Evolutionary conservation across 2,329 filamentous ascomycete genomes (phyloP).

Genomic region (Exophiala mesophila): DNA sequence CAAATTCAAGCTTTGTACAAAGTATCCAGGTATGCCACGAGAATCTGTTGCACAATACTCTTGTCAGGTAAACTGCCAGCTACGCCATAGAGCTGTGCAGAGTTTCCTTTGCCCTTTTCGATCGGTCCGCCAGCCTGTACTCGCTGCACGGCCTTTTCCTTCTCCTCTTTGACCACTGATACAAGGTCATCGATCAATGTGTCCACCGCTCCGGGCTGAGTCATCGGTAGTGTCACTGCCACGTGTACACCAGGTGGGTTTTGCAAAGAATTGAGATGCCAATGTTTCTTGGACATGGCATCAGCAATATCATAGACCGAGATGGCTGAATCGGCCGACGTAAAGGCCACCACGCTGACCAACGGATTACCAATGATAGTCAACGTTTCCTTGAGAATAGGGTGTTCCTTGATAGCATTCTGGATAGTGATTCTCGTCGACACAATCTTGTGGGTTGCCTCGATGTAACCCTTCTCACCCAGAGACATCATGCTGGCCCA

Average conservation of each 20-base stretch:
- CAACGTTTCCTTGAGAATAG: slow-evolving; percentile 66
- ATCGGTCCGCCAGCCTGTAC: slow-evolving; percentile 31
- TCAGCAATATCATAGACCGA: slow-evolving; percentile 95
- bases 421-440: slow-evolving; percentile 79
- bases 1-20: slow-evolving; percentile 78
- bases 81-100: slow-evolving; percentile 87
- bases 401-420: slow-evolving; percentile 64
- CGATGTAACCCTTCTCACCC: slow-evolving; percentile 82
- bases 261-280: slow-evolving; percentile 95
- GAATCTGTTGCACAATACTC: slow-evolving; percentile 85
- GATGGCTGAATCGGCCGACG: slow-evolving; percentile 62
- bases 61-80: slow-evolving; percentile 94
- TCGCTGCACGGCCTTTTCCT: slow-evolving; percentile 72
- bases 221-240: slow-evolving; percentile 74
- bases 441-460: slow-evolving; percentile 82
- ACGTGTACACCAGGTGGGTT: slow-evolving; percentile 88
- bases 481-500: slow-evolving; percentile 89
- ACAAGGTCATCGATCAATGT: slow-evolving; percentile 67
- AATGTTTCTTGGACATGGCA: slow-evolving; percentile 74
- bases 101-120: slow-evolving; percentile 55
- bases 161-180: slow-evolving; percentile 58
- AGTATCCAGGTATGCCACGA: slow-evolving; percentile 85
- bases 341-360: slow-evolving; percentile 86
- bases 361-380: slow-evolving; percentile 78
- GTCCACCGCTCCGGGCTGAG: slow-evolving; percentile 72